These are phyloP conservation scores for Triticum monococcum DNA, from an alignment of 176 grass and related monocot species.

Conservation along the genomic window DNA sequence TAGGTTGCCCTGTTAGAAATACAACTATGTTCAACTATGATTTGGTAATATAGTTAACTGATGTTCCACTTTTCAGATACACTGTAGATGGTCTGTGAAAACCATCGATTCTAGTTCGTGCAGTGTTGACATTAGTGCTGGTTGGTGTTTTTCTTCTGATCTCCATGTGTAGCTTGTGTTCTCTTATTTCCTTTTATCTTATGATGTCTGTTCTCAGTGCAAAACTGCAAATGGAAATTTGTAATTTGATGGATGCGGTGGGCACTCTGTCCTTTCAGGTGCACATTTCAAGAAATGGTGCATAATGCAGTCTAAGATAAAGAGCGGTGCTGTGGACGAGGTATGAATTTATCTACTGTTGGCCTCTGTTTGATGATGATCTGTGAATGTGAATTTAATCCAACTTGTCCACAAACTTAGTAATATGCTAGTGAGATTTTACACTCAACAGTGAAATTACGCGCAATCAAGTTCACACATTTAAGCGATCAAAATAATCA, in stretches of 20 bases:
- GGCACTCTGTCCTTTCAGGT: constrained; percentile 46
- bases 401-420: background rate
- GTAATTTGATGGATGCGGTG: constrained; percentile 12
- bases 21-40: background rate
- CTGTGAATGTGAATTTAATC: constrained; percentile 12
- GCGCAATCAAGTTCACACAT: no score
- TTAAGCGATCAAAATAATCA: background rate
- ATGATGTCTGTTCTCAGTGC: background rate
- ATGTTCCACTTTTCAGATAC: constrained; percentile 63
- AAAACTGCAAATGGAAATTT: constrained; percentile 22
- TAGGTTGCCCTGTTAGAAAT: no score
- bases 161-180: background rate
- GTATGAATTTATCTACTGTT: constrained; percentile 29
- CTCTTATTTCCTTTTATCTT: constrained; percentile 1
- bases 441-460: no score
- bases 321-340: constrained; percentile 93
- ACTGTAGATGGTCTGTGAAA: constrained; percentile 80
- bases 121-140: constrained; percentile 80
- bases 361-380: background rate
- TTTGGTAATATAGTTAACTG: background rate
- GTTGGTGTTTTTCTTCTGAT: constrained; percentile 41
- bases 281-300: constrained; percentile 99
- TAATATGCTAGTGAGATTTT: background rate
- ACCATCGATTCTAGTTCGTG: constrained; percentile 59
- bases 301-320: constrained; percentile 99